Evolutionary conservation across 306 rosid species (phyloP).

Genomic region (Quercus variabilis): DNA sequence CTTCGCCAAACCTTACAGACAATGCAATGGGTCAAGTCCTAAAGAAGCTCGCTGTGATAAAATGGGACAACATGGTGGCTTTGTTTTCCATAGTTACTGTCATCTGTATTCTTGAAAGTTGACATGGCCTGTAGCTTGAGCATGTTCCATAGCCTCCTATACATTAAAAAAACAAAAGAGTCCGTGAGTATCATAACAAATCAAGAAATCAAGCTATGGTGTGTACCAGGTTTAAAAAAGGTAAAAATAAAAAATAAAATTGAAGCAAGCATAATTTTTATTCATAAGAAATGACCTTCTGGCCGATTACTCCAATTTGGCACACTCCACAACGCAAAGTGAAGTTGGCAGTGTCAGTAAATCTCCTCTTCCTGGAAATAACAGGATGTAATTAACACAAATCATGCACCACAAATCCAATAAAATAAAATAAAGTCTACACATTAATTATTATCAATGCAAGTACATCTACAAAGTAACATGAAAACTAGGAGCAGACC

Average conservation of each 20-base stretch:
- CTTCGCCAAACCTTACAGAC: neutral
- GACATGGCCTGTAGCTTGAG: conserved; percentile 85
- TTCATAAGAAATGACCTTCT: conserved; percentile 53
- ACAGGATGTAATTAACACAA: neutral
- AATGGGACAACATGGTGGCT: conserved; percentile 10
- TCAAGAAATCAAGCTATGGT: neutral
- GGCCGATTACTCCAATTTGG: conserved; percentile 91
- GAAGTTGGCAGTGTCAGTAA: conserved; percentile 86
- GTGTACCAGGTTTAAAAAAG: neutral
- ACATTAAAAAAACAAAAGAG: conserved; percentile 8
- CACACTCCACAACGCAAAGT: conserved; percentile 96
- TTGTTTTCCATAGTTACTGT: conserved; percentile 17
- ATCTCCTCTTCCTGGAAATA: conserved; percentile 70
- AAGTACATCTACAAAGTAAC: neutral
- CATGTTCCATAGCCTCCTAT: conserved; percentile 94
- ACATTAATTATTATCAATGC: neutral
- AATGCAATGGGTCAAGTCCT: conserved; percentile 1
- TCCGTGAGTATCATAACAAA: conserved; percentile 2
- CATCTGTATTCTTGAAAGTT: conserved; percentile 90
- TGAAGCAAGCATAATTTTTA: neutral
- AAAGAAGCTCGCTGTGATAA: conserved; percentile 17
- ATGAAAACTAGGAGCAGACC: neutral
- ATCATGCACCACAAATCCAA: neutral
- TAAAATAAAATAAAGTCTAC: no score
- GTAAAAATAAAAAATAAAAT: neutral